phyloP scores from a whole-genome alignment of 768 basidiomycete genomes.

The Grammothele lineata region DNA sequence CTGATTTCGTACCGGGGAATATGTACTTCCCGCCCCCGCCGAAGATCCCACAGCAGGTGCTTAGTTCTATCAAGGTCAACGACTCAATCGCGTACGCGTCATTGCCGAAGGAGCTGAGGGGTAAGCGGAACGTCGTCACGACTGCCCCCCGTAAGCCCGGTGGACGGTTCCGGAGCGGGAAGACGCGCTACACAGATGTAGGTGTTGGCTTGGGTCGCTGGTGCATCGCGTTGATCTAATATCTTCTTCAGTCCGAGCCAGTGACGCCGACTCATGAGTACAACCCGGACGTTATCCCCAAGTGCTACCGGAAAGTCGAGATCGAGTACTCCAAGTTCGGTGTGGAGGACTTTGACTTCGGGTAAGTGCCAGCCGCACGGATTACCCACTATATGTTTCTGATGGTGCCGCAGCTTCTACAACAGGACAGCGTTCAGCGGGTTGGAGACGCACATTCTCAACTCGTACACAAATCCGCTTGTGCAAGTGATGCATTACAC shows the following conservation, averaged over 20 bases:
- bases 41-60: slow-evolving; percentile 76
- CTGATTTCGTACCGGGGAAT: slow-evolving; percentile 49
- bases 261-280: slow-evolving; percentile 52
- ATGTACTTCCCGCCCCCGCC: slow-evolving; percentile 61
- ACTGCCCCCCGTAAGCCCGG: slow-evolving; percentile 49
- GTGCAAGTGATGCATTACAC: slow-evolving; percentile 89
- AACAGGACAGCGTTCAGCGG: slow-evolving; percentile 90
- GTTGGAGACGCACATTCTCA: slow-evolving; percentile 93
- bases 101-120: slow-evolving; percentile 80
- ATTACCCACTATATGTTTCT: background rate
- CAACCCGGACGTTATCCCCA: slow-evolving; percentile 60
- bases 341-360: slow-evolving; percentile 98
- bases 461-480: slow-evolving; percentile 93
- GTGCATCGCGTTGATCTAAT: too few species aligned
- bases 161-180: slow-evolving; percentile 85
- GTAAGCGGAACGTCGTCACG: slow-evolving; percentile 72
- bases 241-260: slow-evolving; percentile 49
- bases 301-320: slow-evolving; percentile 86
- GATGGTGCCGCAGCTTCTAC: slow-evolving; percentile 54
- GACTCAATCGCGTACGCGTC: slow-evolving; percentile 90
- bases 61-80: slow-evolving; percentile 76
- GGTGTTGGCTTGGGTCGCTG: too few species aligned
- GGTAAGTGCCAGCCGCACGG: too few species aligned
- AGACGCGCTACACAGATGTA: slow-evolving; percentile 27
- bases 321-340: slow-evolving; percentile 99